A percentile compares a stretch with the other conserved stretches of the same genome.
Conservation (phyloP, 352 stramenopile genomes). For the Phytopythium boreale region DNA sequence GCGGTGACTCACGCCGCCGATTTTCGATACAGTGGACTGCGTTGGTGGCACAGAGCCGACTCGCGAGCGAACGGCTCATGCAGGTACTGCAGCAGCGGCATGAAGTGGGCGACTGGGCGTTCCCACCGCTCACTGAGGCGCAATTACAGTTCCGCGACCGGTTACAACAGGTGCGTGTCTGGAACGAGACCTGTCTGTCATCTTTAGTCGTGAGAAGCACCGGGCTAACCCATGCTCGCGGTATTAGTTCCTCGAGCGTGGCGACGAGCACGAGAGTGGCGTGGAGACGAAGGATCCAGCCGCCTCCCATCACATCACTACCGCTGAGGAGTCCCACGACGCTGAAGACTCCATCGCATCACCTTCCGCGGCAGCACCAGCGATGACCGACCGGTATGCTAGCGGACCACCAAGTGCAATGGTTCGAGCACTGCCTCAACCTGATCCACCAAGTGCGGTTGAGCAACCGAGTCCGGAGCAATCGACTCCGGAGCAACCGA, state of each 20-base stretch:
- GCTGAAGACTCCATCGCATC: neutral
- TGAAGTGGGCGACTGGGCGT: slow-evolving; percentile 54
- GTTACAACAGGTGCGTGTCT: slow-evolving; percentile 31
- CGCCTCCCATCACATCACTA: neutral
- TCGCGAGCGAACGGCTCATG: slow-evolving; percentile 27
- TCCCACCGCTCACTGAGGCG: slow-evolving; percentile 39
- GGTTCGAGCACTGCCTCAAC: neutral
- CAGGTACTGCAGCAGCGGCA: slow-evolving; percentile 36
- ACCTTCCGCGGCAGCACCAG: neutral
- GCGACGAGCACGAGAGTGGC: neutral
- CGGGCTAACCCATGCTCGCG: neutral
- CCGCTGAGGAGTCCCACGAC: neutral
- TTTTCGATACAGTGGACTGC: slow-evolving; percentile 30
- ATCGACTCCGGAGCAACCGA: neutral
- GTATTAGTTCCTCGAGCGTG: neutral
- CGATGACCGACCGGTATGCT: neutral
- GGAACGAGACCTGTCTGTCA: neutral
- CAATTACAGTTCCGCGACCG: slow-evolving; percentile 26
- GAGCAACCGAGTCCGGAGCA: neutral
- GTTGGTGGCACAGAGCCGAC: slow-evolving; percentile 45
- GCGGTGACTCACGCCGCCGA: neutral
- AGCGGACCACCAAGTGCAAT: neutral
- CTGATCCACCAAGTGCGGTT: neutral
- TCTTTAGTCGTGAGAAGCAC: neutral
- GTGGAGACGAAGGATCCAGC: neutral